Evolutionary conservation across 495 filamentous ascomycete genomes (phyloP), one percentile per base, ranked within the genome.

Genomic region (Podospora fimiseda): DNA sequence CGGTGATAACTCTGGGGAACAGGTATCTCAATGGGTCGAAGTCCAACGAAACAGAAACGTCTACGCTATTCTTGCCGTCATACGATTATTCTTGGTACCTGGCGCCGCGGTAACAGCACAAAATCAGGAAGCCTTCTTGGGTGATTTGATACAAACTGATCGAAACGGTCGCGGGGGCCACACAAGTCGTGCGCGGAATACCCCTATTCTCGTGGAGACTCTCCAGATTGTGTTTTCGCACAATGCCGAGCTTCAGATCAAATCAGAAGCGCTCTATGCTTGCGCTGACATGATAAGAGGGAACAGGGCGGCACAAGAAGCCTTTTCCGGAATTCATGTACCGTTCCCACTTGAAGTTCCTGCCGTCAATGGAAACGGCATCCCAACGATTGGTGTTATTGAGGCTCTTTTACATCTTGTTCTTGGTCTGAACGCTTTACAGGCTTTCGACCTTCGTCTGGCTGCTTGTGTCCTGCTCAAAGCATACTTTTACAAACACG

Each of bases 361-460:
- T 11, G 65, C 68, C 36, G 70, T 50, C 24, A 58, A 82, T 76
- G 58, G 27, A 33, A 33, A 53, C 51, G 74, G 70, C 5, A 70
- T 80, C 27, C 69, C 79, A 36, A 85, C 75, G 56, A 80, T 91
- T 38, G 95, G 91, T 72, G 88, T 97, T 18, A 95, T 98, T 56
- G 90, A 96, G 67, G 93, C 87, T 9, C 73, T 97, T n/a, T 76
- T 98, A 43, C 90, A 96, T 60, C 74, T 96, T 33, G 84, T 85
- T 3, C 71, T 98, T n/a, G 81, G 80, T 41, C 78, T 87, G 33
- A 70, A 77, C 15, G 72, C 85, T 2, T 74, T 82, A 41, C 74
- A 82, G 53, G 75, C 84, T 15, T 87, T 95, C 57, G 85, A 94
- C 70, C 76, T 87, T 23, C 86, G 93, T 14, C 73, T 93, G 55